Evolutionary conservation across 768 basidiomycete species (phyloP), one percentile per base, ranked within the genome.

Genomic region (Boletus rubroflammeus): DNA sequence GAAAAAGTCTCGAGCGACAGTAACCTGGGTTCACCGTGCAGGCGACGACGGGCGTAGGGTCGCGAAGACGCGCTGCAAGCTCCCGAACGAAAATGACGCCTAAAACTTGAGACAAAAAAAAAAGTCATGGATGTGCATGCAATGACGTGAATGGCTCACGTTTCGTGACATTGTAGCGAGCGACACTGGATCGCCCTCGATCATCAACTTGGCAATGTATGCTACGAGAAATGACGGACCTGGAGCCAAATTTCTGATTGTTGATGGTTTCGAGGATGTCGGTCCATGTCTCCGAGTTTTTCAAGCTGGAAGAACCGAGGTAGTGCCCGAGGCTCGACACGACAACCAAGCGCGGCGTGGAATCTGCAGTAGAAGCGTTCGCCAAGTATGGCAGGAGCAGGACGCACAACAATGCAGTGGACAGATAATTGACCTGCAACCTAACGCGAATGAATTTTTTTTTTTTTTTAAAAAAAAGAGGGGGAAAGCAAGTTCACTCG

Each of bases 371-470:
- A 3, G 63, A 58, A 5, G 67, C 59, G 21, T 61, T 62, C 39
- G 56, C 46, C 35, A 74, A 56, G 47, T 61, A 55, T 7, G 73
- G 72, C 7, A 74, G 59, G 17, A 73, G 62, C 29, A 71, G 51
- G 9, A 73, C 49, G 52, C 64, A 64, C n/a, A 71, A 57, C 34
- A 70, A 54, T 5, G 66, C 66, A 14, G 66, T 73, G 41, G 69
- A 64, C 19, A 72, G 54, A 43, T 66, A 64, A 52, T 74, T 71
- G n/a, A 68, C 66, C 48, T 72, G 69, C 2, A 74, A 43, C 40
- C 72, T 74, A 41, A 10, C 3, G 10, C 25, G 5, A 14, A n/a
- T 13, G 10, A n/a, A 34, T 15, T n/a, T n/a, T n/a, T n/a, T n/a
- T n/a, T n/a, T n/a, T n/a, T n/a, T n/a, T n/a, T n/a, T n/a, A n/a